These are phyloP conservation scores for Termitomyces bulborhizus DNA, from an alignment of 768 basidiomycete species.

Conservation along the genomic window DNA sequence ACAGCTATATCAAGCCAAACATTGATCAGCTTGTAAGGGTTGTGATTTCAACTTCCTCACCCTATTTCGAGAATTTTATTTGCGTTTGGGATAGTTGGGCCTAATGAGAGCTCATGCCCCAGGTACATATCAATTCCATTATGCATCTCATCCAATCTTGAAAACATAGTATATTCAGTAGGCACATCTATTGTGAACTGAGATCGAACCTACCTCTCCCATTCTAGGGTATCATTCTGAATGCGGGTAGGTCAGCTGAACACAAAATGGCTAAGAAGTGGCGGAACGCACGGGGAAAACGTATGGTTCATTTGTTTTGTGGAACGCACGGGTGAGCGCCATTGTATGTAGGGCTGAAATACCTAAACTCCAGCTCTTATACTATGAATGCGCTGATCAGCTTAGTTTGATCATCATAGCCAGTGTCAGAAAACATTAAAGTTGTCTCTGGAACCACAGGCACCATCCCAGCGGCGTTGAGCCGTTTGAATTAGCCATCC, in stretches of 20 bases:
- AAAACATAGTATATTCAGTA: not conserved
- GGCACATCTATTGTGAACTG: not conserved
- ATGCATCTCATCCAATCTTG: slow-evolving; percentile 3
- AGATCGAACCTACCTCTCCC: not conserved
- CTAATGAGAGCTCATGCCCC: not conserved
- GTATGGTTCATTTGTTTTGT: not conserved
- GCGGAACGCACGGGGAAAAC: not conserved
- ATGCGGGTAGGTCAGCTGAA: not conserved
- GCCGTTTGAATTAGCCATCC: not conserved
- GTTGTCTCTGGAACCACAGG: not conserved
- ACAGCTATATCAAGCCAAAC: not conserved
- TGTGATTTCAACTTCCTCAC: not conserved
- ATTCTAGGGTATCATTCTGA: slow-evolving; percentile 1
- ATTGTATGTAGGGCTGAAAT: not conserved
- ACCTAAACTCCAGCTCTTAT: not conserved
- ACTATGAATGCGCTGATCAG: not conserved
- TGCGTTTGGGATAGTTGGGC: not conserved
- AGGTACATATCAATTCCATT: not conserved
- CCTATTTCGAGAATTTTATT: slow-evolving; percentile 2
- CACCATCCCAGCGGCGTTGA: not conserved
- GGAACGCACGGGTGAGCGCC: not conserved
- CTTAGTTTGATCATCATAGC: not conserved
- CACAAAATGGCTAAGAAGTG: no score
- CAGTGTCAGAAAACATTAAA: not conserved
- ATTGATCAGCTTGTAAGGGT: not conserved